Base-by-base conservation (phyloP, 2,329 filamentous ascomycete species). In the Penicillium sp. region DNA sequence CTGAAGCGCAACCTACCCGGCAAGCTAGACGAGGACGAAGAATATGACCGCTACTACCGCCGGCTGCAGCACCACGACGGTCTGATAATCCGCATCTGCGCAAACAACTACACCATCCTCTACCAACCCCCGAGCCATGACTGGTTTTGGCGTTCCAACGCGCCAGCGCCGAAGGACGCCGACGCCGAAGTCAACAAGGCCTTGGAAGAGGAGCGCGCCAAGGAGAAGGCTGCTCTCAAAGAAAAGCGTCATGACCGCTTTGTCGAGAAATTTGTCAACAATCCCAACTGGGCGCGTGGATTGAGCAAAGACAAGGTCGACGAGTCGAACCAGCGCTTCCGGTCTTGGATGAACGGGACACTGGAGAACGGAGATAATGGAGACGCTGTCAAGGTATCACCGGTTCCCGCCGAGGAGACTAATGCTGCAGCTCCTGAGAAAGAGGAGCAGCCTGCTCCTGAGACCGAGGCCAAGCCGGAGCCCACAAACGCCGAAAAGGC, bases 31-130 rank as follows among this genome's bases (percentile, higher is more conserved):
- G 83, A 86, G 4, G 86, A 87, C 35, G 84, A 87, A 46, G 80
- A 82, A 56, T 83, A 83, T 45, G 84, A 85, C 49, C 86, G 87
- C 68, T 76, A 74, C 65, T 76, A 78, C 66, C 72, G 76, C 39
- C 77, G 78, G 42, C 72, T 90, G 6, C 79, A 84, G 5, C 87
- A 85, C 65, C 78, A 85, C 57, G 90, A 93, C 66, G 85, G 87
- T 19, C 76, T 93, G 42, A 83, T 86, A 11, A 83, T 91, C 43
- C 86, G 88, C 59, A 89, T 93, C 69, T 91, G 88, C 67, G 83
- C 91, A 14, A 90, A 89, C 73, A 90, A 86, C 54, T 91, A 89
- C 70, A 90, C 90, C 75, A 88, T 93, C 68, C 80, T 90, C n/a
- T 93, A 89, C 78, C 86, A 87, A 55, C 84, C 88, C 1, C 82